A percentile compares a stretch with the other conserved stretches of the same genome.
phyloP scores from a whole-genome alignment of 1,284 basidiomycete genomes.

The Puccinia novopanici region DNA sequence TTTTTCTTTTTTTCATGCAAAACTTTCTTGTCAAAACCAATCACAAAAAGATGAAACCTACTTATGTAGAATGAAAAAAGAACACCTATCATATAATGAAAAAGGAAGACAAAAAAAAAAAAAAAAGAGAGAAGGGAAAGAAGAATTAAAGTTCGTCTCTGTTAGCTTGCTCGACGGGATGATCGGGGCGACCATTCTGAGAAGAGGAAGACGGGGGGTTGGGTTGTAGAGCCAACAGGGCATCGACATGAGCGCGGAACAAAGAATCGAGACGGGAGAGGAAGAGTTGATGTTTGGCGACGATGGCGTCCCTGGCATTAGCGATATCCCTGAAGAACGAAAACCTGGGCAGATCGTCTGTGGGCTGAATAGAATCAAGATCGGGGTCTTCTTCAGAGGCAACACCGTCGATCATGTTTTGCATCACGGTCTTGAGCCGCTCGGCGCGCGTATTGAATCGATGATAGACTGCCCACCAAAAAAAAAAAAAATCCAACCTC shows the following conservation, averaged over 20 bases:
- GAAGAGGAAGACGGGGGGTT: not conserved
- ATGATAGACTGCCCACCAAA: not conserved
- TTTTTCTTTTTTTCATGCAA: too few relatives aligned
- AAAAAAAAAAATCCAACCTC: not conserved
- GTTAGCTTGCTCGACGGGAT: not conserved
- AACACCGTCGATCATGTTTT: not conserved
- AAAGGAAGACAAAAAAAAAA: too few relatives aligned
- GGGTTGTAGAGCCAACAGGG: too few relatives aligned
- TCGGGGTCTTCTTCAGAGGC: too few relatives aligned
- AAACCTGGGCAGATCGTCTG: not conserved
- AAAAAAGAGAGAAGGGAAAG: too few relatives aligned
- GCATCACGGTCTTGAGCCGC: not conserved
- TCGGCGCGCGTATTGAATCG: not conserved
- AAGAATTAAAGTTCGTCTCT: not conserved
- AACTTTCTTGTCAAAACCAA: too few relatives aligned
- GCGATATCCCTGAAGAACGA: not conserved
- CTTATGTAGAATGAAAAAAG: too few relatives aligned
- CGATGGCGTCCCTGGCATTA: not conserved
- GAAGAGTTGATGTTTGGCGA: not conserved
- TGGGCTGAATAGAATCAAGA: too few relatives aligned
- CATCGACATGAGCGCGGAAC: not conserved
- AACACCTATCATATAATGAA: too few relatives aligned
- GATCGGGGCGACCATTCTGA: not conserved
- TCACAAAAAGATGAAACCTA: too few relatives aligned
- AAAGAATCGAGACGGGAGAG: not conserved